These are phyloP conservation scores for Ophiocordyceps robertsii DNA, from an alignment of 2,329 filamentous ascomycete species.

Conservation along the genomic window DNA sequence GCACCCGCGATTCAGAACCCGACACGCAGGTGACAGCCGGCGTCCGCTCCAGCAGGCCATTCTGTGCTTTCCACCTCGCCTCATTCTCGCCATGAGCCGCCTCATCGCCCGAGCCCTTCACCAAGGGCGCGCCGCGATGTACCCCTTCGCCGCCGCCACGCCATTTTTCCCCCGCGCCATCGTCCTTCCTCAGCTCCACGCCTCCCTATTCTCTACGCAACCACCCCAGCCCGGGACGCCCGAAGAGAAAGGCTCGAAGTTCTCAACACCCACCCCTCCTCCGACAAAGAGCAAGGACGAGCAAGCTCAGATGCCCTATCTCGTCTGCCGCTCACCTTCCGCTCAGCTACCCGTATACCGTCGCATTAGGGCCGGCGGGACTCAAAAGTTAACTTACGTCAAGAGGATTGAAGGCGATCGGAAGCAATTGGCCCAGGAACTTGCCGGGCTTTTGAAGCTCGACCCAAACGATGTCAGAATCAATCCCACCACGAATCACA, in stretches of 20 bases:
- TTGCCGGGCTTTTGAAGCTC: constrained; percentile 46
- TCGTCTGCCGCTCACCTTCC: constrained; percentile 56
- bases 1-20: too few relatives aligned
- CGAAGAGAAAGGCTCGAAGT: neutral
- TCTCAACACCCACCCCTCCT: constrained; percentile 6
- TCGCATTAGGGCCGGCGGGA: constrained; percentile 60
- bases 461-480: constrained; percentile 37
- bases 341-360: constrained; percentile 68
- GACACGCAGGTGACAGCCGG: too few relatives aligned
- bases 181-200: too few relatives aligned
- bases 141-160: too few relatives aligned
- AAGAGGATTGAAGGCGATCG: constrained; percentile 70
- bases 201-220: too few relatives aligned
- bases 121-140: too few relatives aligned
- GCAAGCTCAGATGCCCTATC: constrained; percentile 38
- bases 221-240: too few relatives aligned
- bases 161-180: too few relatives aligned
- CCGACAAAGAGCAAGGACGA: constrained; percentile 17
- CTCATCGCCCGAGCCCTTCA: too few relatives aligned
- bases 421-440: constrained; percentile 45
- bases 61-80: too few relatives aligned
- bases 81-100: too few relatives aligned
- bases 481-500: constrained; percentile 53
- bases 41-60: too few relatives aligned
- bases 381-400: constrained; percentile 58